Conservation (phyloP, 2,329 filamentous ascomycete species). For the Diplocarpon rosae region DNA sequence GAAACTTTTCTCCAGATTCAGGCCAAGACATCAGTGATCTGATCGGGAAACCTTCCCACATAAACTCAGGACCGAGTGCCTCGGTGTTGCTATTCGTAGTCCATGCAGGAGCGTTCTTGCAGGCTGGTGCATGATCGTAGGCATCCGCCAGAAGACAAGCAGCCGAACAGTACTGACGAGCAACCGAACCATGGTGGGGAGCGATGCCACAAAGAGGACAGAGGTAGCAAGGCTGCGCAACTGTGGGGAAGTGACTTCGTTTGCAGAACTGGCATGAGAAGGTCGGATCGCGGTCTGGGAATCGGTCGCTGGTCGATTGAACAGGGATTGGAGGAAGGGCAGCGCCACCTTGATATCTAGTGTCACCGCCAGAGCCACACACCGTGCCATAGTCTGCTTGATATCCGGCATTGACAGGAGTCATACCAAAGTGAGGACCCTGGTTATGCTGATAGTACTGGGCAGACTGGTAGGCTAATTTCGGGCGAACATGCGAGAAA, state of each 20-base stretch:
- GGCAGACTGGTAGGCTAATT: too few species aligned
- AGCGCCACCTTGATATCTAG: not conserved
- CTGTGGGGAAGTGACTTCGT: constrained; percentile 1
- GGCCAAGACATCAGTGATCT: not conserved
- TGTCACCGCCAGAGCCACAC: too few species aligned
- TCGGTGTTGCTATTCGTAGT: not conserved
- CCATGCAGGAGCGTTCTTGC: constrained; percentile 5
- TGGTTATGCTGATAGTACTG: too few species aligned
- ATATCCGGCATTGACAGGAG: too few species aligned
- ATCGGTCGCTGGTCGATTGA: not conserved
- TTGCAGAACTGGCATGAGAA: constrained; percentile 3
- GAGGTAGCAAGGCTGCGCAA: constrained; percentile 8
- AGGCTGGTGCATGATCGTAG: constrained; percentile 14
- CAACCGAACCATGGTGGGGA: constrained; percentile 3
- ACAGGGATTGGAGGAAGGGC: not conserved
- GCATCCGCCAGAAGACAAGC: constrained; percentile 21
- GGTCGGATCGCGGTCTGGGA: not conserved
- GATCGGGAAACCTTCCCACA: constrained; percentile 6
- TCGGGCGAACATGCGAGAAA: too few species aligned
- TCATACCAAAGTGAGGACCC: too few species aligned
- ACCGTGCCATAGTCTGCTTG: too few species aligned
- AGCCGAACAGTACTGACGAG: constrained; percentile 16
- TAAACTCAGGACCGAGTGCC: constrained; percentile 3
- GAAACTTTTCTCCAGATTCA: constrained; percentile 12
- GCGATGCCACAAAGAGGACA: constrained; percentile 19